Evolutionary conservation across 345 rosid genomes (phyloP), one percentile per base, ranked within the genome.

Genomic region (Capsella bursapastoris): DNA sequence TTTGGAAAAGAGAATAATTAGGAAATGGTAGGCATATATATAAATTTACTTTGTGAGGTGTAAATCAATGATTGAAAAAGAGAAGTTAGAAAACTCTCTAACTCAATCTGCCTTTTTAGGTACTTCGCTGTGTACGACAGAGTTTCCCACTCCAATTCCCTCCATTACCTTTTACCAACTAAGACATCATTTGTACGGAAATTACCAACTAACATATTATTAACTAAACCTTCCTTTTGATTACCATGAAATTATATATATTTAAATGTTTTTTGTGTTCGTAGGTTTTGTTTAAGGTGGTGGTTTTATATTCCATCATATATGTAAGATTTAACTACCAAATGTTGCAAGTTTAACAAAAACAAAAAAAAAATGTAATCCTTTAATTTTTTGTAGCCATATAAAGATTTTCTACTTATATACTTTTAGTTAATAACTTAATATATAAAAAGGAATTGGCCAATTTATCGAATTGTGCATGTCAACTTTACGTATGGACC

Each of bases 51-150:
- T 61, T 53, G 75, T 76, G 70, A 69, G 65, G 64, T 76, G 75
- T 76, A 35, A 6, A 8, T 76, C 57, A 76, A 76, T 76, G 75
- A 69, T 76, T 76, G 70, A 69, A 68, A 62, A 16, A 55, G 44
- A 41, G 74, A 68, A 76, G 25, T 22, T 22, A 22, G 74, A 63
- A 37, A 32, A 62, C 25, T 22, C 25, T 22, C 53, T 44, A 57
- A 73, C 51, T 44, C 50, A 62, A 65, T 35, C 58, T 15, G 65
- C 58, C 28, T 52, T 68, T 60, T 61, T 68, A 75, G 48, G 79
- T 68, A 68, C 57, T 63, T 75, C 62, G 74, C 79, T 75, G 74
- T 68, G 79, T 68, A 68, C 74, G 57, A 68, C 64, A 68, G 69
- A 60, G 64, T 61, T 22, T 75, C 58, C 74, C 69, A 61, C 70